phyloP scores from a whole-genome alignment of 2,329 filamentous ascomycete genomes.

The Dryadomyces quercus-mongolicae region DNA sequence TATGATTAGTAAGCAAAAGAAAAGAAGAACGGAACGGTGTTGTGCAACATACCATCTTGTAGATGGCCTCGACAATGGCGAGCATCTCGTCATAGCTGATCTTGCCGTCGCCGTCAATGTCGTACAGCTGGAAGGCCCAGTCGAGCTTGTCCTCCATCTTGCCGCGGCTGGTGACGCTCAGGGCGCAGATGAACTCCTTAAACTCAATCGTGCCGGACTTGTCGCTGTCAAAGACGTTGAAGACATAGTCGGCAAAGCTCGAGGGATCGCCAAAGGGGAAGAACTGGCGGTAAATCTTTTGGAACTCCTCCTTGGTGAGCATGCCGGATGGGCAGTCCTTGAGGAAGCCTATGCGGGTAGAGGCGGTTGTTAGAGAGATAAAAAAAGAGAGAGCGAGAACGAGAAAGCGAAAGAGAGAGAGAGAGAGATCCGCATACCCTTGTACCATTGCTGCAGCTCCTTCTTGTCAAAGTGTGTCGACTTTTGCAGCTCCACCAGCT shows the following conservation, averaged over 20 bases:
- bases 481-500: conserved; percentile 90
- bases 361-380: no score
- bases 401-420: conserved; percentile 1
- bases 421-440: conserved; percentile 51
- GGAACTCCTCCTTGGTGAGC: conserved; percentile 96
- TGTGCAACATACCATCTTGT: conserved; percentile 75
- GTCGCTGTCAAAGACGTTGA: conserved; percentile 97
- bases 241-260: conserved; percentile 96
- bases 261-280: conserved; percentile 97
- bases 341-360: conserved; percentile 71
- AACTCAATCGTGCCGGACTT: conserved; percentile 98
- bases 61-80: conserved; percentile 96
- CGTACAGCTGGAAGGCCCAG: conserved; percentile 98
- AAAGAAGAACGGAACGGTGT: background rate
- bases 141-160: conserved; percentile 99
- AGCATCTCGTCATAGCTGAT: conserved; percentile 99
- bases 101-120: conserved; percentile 97
- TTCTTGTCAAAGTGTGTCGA: conserved; percentile 99
- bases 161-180: conserved; percentile 91
- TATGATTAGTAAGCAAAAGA: conserved; percentile 4
- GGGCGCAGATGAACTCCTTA: conserved; percentile 97
- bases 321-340: conserved; percentile 97
- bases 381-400: no score
- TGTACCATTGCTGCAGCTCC: conserved; percentile 99
- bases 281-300: conserved; percentile 99